Evolutionary conservation across 495 filamentous ascomycete species (phyloP), one percentile per base, ranked within the genome.

Genomic region (Lasiosphaeria ovina): DNA sequence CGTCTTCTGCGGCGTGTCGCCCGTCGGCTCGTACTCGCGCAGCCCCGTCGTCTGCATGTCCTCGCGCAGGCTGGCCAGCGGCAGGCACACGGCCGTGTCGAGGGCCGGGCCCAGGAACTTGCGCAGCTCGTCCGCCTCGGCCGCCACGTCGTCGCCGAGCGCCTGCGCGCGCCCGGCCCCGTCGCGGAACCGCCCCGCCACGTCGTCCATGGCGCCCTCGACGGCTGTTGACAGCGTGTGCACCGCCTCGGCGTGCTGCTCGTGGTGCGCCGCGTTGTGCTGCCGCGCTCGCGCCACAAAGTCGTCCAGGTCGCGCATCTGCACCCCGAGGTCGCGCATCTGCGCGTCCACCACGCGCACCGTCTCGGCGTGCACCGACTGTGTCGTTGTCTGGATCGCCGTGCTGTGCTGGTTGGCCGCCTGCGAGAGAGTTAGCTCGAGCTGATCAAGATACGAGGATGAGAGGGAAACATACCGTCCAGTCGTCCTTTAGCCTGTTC

Each of bases 351-450:
- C 93, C 64, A 96, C 94, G 1, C 86, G 86, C 17, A 96, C 85
- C 0, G 93, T 96, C 73, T 96, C 88, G n/a, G 90, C 88, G 61
- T 98, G 92, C 9, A 98, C 91, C 0, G 91, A 89, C 57, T 89
- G 87, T 1, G 93, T 95, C 0, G 89, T 87, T 3, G 81, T 81
- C 62, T 91, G 89, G 61, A 98, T 92, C 3, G 89, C 86, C 1
- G 75, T 82, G 63, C 90, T 93, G 64, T 91, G 88, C 62, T 88
- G 82, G 61, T 93, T 89, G 33, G 93, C 91, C 11, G 74, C 69
- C 89, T 94, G 58, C 4, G 24, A 49, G 31, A 63, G 4, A 52
- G 56, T 74, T 68, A 76, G 74, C 64, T 67, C 62, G 59, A 45
- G 35, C 44, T 35, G 33, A 16, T 1, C 12, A 8, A 16, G 31